A percentile compares a stretch with the other conserved stretches of the same genome.
phyloP scores from a whole-genome alignment of 2,329 filamentous ascomycete species.

The Paracoccidioides brasiliensis region DNA sequence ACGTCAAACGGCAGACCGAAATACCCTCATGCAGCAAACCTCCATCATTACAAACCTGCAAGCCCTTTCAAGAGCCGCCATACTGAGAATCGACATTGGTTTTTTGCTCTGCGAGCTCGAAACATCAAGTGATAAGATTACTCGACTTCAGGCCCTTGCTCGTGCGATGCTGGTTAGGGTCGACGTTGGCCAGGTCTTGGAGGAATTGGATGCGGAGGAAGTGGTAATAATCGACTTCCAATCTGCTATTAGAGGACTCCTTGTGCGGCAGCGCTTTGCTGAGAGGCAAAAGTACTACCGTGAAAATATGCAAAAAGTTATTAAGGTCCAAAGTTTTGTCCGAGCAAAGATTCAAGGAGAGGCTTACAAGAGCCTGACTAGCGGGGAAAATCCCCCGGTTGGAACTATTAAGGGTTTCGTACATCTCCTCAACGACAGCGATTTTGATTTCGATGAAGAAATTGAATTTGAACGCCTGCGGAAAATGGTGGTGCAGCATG shows the following conservation, averaged over 20 bases:
- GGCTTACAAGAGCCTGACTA: constrained; percentile 93
- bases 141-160: constrained; percentile 59
- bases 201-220: constrained; percentile 70
- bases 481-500: constrained; percentile 93
- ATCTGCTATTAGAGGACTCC: constrained; percentile 55
- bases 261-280: constrained; percentile 62
- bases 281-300: constrained; percentile 83
- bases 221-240: constrained; percentile 64
- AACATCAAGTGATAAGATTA: constrained; percentile 52
- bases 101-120: constrained; percentile 55
- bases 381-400: constrained; percentile 90
- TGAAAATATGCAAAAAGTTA: constrained; percentile 96
- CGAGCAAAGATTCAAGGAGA: constrained; percentile 91
- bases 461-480: constrained; percentile 90
- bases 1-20: constrained; percentile 19
- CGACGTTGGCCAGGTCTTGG: constrained; percentile 59
- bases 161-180: constrained; percentile 68
- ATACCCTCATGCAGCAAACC: constrained; percentile 21
- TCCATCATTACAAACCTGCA: constrained; percentile 25
- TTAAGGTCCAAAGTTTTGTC: constrained; percentile 97
- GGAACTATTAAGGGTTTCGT: constrained; percentile 97
- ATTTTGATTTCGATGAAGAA: constrained; percentile 98
- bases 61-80: constrained; percentile 28
- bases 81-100: constrained; percentile 29
- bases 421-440: constrained; percentile 91